Base-by-base conservation (phyloP, 108 stramenopile species). In the Fistulifera solaris region DNA sequence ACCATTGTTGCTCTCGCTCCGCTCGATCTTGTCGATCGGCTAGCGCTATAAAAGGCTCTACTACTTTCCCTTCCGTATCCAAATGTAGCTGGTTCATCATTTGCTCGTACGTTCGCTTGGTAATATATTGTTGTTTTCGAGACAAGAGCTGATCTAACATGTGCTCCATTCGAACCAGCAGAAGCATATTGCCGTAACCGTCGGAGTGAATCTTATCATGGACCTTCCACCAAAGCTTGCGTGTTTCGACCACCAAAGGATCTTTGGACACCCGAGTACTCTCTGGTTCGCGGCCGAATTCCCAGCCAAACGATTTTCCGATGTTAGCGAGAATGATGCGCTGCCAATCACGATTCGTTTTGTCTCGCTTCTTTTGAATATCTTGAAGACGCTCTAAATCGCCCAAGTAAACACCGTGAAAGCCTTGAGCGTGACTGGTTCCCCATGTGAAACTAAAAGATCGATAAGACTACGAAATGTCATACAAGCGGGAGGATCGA, bases 331-430 rank as follows among this genome's bases (percentile, higher is more conserved):
- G 65, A 66, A 89, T 85, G 24, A 89, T 75, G 13, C 87, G 66
- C 55, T 89, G 88, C 88, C 88, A 89, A 48, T 81, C 77, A 41
- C 88, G 65, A 62, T 76, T 83, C 28, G 81, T 81, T 7, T 70
- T 72, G 58, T 89, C 88, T 41, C 88, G 73, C 56, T 86, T 89
- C 44, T 59, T 59, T 66, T 89, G 88, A 48, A 89, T 89, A 47
- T 83, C 81, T 50, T 86, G 80, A 50, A 89, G 63, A 23, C 88
- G 67, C 54, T 89, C 82, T 58, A 85, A 56, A 61, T 89, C 88
- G n/a, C 88, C 88, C 31, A 89, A 45, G 44, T 86, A 89, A 7
- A 85, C 83, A 26, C 88, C 88, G 39, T 85, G 78, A 49, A 89
- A 89, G 5, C 88, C 88, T 45, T 80, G 77, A 18, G 70, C 54